Percentiles rank a stretch among this genome's conserved stretches.
These are phyloP conservation scores for Neurospora sp. DNA, from an alignment of 495 filamentous ascomycete genomes.

Conservation along the genomic window DNA sequence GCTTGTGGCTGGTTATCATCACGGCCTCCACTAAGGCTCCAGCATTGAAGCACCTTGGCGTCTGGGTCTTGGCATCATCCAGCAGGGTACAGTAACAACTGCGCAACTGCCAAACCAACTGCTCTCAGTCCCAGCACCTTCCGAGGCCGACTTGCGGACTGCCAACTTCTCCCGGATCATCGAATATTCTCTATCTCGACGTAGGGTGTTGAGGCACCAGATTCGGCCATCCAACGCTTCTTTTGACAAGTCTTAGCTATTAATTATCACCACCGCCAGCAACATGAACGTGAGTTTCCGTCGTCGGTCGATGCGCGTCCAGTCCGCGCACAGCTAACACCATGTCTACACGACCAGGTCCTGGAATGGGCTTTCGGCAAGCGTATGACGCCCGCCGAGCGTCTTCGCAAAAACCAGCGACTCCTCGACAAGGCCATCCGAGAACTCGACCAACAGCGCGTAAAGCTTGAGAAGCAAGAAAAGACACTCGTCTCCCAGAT, in stretches of 20 bases:
- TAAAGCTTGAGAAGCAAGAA: slow-evolving; percentile 95
- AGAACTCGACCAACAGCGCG: slow-evolving; percentile 85
- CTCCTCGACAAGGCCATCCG: slow-evolving; percentile 94
- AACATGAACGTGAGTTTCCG: slow-evolving; percentile 27
- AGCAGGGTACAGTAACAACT: neutral
- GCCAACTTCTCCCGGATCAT: neutral
- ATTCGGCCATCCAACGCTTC: neutral
- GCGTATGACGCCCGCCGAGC: slow-evolving; percentile 94
- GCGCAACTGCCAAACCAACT: neutral
- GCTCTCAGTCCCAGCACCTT: neutral
- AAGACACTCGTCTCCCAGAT: slow-evolving; percentile 93
- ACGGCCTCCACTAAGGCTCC: neutral
- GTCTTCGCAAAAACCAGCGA: slow-evolving; percentile 91
- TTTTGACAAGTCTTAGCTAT: neutral
- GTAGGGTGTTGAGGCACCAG: neutral
- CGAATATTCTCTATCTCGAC: neutral
- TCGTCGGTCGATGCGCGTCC: neutral
- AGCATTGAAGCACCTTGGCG: neutral
- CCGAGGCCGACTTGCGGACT: neutral
- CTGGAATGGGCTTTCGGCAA: slow-evolving; percentile 98
- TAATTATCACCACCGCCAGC: neutral
- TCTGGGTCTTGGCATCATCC: neutral
- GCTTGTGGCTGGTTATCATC: neutral
- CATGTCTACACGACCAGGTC: slow-evolving; percentile 44
- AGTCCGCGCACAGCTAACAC: neutral